phyloP scores from a whole-genome alignment of 331 rosid genomes.

The Saraca asoca region DNA sequence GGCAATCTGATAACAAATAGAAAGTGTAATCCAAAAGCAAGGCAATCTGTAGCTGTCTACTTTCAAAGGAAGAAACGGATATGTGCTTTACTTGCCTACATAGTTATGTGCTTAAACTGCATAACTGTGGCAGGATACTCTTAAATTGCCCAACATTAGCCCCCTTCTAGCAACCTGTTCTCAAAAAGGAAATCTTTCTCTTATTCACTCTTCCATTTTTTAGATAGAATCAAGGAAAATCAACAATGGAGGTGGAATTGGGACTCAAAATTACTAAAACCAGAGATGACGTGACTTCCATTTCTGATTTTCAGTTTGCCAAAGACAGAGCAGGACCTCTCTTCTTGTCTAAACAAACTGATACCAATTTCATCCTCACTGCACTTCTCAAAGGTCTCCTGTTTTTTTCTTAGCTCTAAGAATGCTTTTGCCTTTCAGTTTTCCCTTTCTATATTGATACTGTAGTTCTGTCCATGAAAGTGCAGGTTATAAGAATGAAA shows the following conservation, averaged over 20 bases:
- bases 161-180: background rate
- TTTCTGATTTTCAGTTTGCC: conserved; percentile 55
- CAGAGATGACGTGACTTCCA: conserved; percentile 44
- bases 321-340: conserved; percentile 54
- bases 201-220: background rate
- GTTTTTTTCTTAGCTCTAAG: conserved; percentile 7
- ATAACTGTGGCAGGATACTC: background rate
- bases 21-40: background rate
- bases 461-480: background rate
- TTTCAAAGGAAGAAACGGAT: conserved; percentile 60
- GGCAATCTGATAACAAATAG: conserved; percentile 19
- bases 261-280: conserved; percentile 66
- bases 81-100: conserved; percentile 50
- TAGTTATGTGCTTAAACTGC: conserved; percentile 3
- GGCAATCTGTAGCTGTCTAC: background rate
- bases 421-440: background rate
- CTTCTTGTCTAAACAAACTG: conserved; percentile 61
- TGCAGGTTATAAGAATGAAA: conserved; percentile 65
- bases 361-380: conserved; percentile 55
- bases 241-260: conserved; percentile 66
- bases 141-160: background rate
- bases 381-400: conserved; percentile 65
- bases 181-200: conserved; percentile 8
- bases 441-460: background rate
- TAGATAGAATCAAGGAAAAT: conserved; percentile 16